Percentiles rank a stretch among this genome's conserved stretches.
Conservation (phyloP, 179 eudicot genomes). For the Spinacia oleracea region DNA sequence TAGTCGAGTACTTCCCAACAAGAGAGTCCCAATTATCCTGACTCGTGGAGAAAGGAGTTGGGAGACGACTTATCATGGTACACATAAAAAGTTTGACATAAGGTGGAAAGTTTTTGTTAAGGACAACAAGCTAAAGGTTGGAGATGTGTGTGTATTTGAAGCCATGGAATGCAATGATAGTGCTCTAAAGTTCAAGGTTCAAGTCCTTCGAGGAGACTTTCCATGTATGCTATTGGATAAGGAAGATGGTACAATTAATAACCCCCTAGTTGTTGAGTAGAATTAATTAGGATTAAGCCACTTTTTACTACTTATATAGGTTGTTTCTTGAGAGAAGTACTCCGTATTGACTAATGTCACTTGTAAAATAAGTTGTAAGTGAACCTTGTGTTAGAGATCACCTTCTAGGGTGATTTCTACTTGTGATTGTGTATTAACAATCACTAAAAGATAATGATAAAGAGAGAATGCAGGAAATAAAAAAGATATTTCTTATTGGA, state of each 20-base stretch:
- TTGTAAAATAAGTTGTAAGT: too few species aligned
- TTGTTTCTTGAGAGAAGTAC: too few species aligned
- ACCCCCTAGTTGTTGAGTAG: conserved; percentile 33
- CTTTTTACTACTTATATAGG: too few species aligned
- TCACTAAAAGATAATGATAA: too few species aligned
- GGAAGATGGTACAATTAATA: conserved; percentile 25
- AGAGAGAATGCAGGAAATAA: too few species aligned
- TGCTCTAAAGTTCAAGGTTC: conserved; percentile 31
- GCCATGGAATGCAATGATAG: conserved; percentile 16
- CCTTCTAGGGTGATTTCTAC: too few species aligned
- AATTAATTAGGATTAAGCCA: not conserved
- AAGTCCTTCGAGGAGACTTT: conserved; percentile 38
- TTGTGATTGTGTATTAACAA: too few species aligned
- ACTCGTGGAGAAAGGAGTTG: conserved; percentile 29
- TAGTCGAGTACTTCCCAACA: conserved; percentile 8
- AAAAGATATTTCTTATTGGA: too few species aligned
- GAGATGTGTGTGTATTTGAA: conserved; percentile 50
- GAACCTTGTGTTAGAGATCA: too few species aligned
- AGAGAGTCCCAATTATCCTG: conserved; percentile 22
- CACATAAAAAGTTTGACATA: not conserved
- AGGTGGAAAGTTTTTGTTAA: conserved; percentile 35
- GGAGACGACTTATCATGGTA: conserved; percentile 22
- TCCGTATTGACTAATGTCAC: too few species aligned
- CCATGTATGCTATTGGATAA: conserved; percentile 31
- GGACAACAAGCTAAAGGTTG: conserved; percentile 36